Evolutionary conservation across 148 eudicot genomes (phyloP).

Genomic region (Rhododendron molle): DNA sequence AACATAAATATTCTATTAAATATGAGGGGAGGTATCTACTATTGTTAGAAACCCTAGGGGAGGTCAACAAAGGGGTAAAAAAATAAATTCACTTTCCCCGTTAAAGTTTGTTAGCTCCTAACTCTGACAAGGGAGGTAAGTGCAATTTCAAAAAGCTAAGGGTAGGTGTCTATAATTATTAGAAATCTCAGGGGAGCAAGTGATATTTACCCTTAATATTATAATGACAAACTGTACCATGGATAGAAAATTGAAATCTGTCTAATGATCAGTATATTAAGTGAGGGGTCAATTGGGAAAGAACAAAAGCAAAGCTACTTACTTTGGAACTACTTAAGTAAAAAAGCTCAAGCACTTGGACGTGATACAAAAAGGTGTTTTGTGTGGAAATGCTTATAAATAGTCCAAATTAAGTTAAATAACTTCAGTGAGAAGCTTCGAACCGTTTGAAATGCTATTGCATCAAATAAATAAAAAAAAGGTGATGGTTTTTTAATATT

Average conservation of each 20-base stretch:
- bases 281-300: background rate
- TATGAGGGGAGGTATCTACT: too few relatives aligned
- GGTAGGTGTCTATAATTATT: too few relatives aligned
- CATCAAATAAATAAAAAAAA: background rate
- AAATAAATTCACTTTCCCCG: too few relatives aligned
- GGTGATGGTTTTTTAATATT: background rate
- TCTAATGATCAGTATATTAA: background rate
- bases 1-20: too few relatives aligned
- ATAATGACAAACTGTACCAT: background rate
- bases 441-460: background rate
- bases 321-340: slow-evolving; percentile 13
- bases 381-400: background rate
- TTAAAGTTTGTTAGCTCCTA: too few relatives aligned
- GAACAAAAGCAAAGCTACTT: background rate
- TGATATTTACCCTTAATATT: too few relatives aligned
- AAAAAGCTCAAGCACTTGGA: slow-evolving; percentile 7
- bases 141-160: too few relatives aligned
- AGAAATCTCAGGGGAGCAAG: too few relatives aligned
- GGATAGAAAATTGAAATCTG: background rate
- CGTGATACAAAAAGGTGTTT: background rate
- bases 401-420: background rate
- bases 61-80: too few relatives aligned
- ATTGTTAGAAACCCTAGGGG: too few relatives aligned
- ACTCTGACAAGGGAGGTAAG: too few relatives aligned
- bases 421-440: slow-evolving; percentile 1